Evolutionary conservation across 2,329 filamentous ascomycete genomes (phyloP).

Genomic region (Pseudogymnoascus sp.): DNA sequence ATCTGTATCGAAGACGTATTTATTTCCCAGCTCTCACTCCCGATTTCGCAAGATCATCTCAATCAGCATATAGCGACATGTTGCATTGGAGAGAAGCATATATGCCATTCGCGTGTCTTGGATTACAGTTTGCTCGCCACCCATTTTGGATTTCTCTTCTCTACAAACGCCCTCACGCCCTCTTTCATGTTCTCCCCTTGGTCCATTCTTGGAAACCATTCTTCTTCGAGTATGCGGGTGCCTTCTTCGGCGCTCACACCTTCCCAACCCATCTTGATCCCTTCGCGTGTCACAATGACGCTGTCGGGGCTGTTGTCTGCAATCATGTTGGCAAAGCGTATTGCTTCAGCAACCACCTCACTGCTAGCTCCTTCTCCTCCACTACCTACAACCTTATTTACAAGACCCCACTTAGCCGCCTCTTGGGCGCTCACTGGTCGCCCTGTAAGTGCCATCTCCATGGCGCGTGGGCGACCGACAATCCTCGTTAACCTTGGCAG

Average conservation of each 20-base stretch:
- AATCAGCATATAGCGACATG: not conserved
- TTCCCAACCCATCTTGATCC: constrained; percentile 67
- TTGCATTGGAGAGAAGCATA: not conserved
- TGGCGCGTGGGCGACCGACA: constrained; percentile 61
- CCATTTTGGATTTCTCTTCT: constrained; percentile 66
- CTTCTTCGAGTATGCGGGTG: constrained; percentile 49
- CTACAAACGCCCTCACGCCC: constrained; percentile 67
- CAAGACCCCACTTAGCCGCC: constrained; percentile 58
- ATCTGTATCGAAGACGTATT: not conserved
- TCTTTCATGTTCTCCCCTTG: constrained; percentile 67
- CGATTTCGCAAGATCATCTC: not conserved
- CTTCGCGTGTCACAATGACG: constrained; percentile 66
- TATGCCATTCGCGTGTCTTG: not conserved
- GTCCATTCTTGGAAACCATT: constrained; percentile 53
- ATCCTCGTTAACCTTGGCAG: constrained; percentile 59
- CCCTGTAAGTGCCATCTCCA: constrained; percentile 64
- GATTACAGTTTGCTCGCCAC: constrained; percentile 52
- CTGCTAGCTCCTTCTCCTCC: constrained; percentile 29
- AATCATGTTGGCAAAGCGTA: constrained; percentile 55
- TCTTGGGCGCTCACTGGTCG: constrained; percentile 51
- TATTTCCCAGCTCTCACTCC: not conserved
- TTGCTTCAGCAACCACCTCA: constrained; percentile 48
- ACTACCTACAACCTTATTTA: constrained; percentile 55
- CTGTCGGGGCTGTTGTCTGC: constrained; percentile 66
- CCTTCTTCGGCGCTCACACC: constrained; percentile 53